These are phyloP conservation scores for Coniella vitis DNA, from an alignment of 2,329 filamentous ascomycete genomes.

Conservation along the genomic window DNA sequence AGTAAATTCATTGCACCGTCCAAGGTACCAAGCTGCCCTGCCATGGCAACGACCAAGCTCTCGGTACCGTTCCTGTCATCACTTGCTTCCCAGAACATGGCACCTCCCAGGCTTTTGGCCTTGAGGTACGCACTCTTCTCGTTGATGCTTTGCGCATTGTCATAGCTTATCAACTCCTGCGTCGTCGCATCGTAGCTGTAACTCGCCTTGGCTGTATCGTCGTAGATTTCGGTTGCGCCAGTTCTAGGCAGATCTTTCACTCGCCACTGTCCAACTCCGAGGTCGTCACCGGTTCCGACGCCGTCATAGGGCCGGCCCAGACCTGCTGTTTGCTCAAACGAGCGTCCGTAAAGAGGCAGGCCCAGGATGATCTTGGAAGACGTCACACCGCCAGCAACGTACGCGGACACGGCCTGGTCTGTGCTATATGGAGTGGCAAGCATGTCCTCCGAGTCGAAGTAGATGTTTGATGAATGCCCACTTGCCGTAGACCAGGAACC, in stretches of 20 bases:
- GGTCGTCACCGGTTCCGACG: conserved; percentile 48
- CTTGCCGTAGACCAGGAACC: conserved; percentile 56
- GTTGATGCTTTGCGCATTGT: conserved; percentile 50
- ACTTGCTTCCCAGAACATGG: conserved; percentile 80
- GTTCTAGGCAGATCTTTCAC: conserved; percentile 63
- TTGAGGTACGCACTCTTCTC: conserved; percentile 60
- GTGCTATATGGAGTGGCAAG: conserved; percentile 62
- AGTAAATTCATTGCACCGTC: conserved; percentile 47
- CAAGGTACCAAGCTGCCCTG: conserved; percentile 38
- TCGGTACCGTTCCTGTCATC: conserved; percentile 47
- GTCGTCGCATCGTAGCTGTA: conserved; percentile 60
- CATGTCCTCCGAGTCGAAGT: conserved; percentile 42
- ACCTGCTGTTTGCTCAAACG: conserved; percentile 62
- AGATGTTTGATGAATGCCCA: conserved; percentile 66
- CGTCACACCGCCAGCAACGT: conserved; percentile 51
- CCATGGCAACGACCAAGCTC: conserved; percentile 54
- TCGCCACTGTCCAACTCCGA: conserved; percentile 54
- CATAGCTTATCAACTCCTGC: conserved; percentile 63
- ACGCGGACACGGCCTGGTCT: conserved; percentile 56
- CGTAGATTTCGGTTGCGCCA: conserved; percentile 49
- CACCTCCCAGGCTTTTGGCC: conserved; percentile 58
- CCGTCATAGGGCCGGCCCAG: conserved; percentile 58
- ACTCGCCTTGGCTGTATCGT: conserved; percentile 54
- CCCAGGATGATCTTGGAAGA: conserved; percentile 65
- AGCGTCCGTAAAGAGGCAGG: conserved; percentile 73